Percentiles rank a stretch among this genome's conserved stretches.
Evolutionary conservation across 768 basidiomycete species (phyloP).

Genomic region (Amanita exitialis): DNA sequence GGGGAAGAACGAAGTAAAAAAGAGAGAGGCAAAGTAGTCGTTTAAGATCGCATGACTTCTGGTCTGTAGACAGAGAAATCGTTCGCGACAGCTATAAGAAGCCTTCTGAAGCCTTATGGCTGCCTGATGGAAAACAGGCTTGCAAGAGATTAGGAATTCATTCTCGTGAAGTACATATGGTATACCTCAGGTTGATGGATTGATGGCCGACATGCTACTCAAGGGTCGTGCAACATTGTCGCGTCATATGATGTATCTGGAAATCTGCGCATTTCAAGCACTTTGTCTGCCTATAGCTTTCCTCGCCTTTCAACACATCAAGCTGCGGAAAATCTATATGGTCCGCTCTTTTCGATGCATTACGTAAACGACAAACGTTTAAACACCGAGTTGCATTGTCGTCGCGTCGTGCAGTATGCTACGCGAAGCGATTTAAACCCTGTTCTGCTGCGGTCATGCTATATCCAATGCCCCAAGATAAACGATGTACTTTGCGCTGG

Average conservation of each 20-base stretch:
- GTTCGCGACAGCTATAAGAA: background rate
- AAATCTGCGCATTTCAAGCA: too few species aligned
- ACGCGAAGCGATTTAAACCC: background rate
- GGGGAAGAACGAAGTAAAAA: background rate
- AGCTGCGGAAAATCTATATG: too few species aligned
- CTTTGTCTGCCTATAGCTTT: too few species aligned
- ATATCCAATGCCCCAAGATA: background rate
- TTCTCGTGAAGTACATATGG: background rate
- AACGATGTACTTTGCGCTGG: background rate
- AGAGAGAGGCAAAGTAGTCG: too few species aligned
- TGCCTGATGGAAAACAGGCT: background rate
- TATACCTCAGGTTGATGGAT: background rate
- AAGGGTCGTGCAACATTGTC: too few species aligned
- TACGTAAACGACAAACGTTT: background rate
- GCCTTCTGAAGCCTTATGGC: background rate
- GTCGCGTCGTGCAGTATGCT: background rate
- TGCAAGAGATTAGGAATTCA: background rate
- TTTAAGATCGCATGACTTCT: too few species aligned
- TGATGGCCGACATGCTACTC: background rate
- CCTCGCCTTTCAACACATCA: too few species aligned
- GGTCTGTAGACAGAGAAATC: too few species aligned
- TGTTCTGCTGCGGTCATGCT: conserved; percentile 1
- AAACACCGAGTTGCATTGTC: conserved; percentile 1
- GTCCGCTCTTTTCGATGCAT: background rate
- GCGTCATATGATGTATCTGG: too few species aligned